Base-by-base conservation (phyloP, 345 rosid species). In the Xanthoceras sorbifolium region DNA sequence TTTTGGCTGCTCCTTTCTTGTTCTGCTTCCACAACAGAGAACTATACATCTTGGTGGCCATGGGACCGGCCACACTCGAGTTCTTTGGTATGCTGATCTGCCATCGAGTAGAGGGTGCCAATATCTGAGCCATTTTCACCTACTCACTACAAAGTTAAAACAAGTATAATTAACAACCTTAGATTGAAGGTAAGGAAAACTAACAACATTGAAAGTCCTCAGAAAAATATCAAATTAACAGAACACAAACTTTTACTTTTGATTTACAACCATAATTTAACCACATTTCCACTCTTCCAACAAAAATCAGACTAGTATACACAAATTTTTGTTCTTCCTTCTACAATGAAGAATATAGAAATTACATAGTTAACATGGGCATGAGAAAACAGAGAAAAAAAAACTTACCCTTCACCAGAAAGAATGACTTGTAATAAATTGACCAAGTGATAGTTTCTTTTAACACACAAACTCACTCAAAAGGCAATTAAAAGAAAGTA, bases 51-150 rank as follows among this genome's bases (percentile, higher is more conserved):
- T 90, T 93, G 17, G 87, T 63, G 34, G 87, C 68, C 81, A 83
- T 22, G 78, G 90, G 88, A 60, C 87, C 81, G 10, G 87, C 77
- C 29, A 46, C 66, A 32, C 67, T 73, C 29, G 93, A 86, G 87
- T 74, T 82, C 86, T 85, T 96, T 6, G 91, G 77, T 59, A 88
- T 67, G 76, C 91, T 86, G 87, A 92, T 86, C 83, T 90, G 99
- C 86, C 94, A 91, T 84, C 89, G 92, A 60, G 84, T 76, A 40
- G 90, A 85, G 64, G 94, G 96, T 78, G 96, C 92, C 79, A 93
- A 79, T 78, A 95, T 86, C 86, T 93, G 98, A 4, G 98, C 93
- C 99, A 95, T 95, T 82, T 82, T 82, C 80, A 62, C 84, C 82
- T 77, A 71, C 74, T 75, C 69, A 69, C 89, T 83, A 68, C 62